Base-by-base conservation (phyloP, 164 flowering plant genomes). In the Umbilicus rupestris region DNA sequence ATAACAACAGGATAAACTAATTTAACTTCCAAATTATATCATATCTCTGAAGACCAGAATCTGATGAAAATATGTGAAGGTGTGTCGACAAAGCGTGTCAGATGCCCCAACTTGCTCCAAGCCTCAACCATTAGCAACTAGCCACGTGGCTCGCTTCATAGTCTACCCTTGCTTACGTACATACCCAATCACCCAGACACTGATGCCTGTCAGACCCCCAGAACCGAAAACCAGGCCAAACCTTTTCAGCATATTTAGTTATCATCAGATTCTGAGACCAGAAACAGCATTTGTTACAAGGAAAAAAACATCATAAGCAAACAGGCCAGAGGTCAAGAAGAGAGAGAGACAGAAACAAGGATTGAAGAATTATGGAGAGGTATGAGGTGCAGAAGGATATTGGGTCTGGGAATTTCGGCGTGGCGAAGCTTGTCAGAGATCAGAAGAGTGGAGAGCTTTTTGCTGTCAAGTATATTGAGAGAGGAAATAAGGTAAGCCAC, bases 391-490 rank as follows among this genome's bases (percentile, higher is more conserved):
- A 30, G 64, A 60, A 60, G 41, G 37, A 60, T 29, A 60, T 60
- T 16, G 64, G 64, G 19, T 60, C 64, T 5, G 64, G 64, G 37
- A 60, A 60, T 31, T 60, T 60, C 39, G 64, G 64, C 9, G 64
- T 60, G 11, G 64, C 64, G n/a, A 60, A 60, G 64, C 64, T 60
- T 19, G 64, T 60, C 22, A 60, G 22, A 17, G 64, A 60, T 60
- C 31, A 60, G 31, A 16, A 7, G 39, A 60, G 39, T 30, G 64
- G 64, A 11, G 64, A 60, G 41, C n/a, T 60, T 19, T 29, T 30
- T 37, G 64, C 64, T 7, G 64, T 60, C 41, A 60, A 60, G 64
- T 60, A 60, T 60, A 60, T 60, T 15, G 64, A 60, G 22, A 60
- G 64, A 60, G 64, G 64, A 30, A 60, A 17, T 28, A 60, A 60